Evolutionary conservation across 108 stramenopile genomes (phyloP).

Genomic region (Skeletonema tropicum): DNA sequence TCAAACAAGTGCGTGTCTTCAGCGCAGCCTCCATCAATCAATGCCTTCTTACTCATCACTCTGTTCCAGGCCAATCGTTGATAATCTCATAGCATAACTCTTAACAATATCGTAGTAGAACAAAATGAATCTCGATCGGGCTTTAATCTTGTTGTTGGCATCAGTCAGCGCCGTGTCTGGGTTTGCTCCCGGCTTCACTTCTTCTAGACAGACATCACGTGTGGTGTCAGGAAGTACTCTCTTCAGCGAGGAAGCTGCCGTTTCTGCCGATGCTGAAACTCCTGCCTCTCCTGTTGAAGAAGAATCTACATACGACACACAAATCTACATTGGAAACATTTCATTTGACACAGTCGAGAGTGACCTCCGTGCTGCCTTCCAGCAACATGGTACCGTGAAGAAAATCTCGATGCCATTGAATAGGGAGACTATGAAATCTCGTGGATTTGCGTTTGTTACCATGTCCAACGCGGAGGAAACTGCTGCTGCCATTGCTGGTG

Average conservation of each 20-base stretch:
- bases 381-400: constrained; percentile 79
- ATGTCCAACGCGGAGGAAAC: constrained; percentile 70
- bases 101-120: background rate
- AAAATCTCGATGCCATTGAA: constrained; percentile 85
- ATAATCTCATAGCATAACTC: background rate
- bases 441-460: constrained; percentile 91
- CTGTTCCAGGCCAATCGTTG: background rate
- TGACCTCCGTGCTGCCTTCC: constrained; percentile 70
- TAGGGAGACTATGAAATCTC: constrained; percentile 61
- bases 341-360: constrained; percentile 69
- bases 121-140: constrained; percentile 21
- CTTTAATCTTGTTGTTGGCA: constrained; percentile 18
- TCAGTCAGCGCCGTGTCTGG: constrained; percentile 26
- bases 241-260: constrained; percentile 40
- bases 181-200: constrained; percentile 16
- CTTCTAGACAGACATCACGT: constrained; percentile 4
- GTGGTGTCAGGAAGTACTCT: constrained; percentile 16
- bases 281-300: constrained; percentile 12
- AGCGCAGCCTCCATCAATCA: background rate
- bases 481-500: constrained; percentile 57
- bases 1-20: background rate
- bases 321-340: constrained; percentile 51
- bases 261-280: constrained; percentile 7
- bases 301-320: constrained; percentile 25
- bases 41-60: background rate